Conservation (phyloP, 768 basidiomycete genomes). For the Leccinum longicurvipes region DNA sequence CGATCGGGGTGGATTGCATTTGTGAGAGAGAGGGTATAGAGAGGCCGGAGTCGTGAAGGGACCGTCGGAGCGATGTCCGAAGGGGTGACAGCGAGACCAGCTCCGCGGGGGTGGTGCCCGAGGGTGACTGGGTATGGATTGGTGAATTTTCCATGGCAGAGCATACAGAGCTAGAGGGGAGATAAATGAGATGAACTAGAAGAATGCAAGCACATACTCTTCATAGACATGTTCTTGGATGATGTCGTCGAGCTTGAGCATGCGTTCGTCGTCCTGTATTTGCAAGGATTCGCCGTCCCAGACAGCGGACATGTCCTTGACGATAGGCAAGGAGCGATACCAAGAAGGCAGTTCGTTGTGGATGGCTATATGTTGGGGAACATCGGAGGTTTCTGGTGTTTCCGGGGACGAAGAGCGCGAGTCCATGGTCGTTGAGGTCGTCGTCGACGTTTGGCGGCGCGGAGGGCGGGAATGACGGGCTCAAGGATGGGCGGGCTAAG, state of each 20-base stretch:
- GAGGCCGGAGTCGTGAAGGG: constrained; percentile 27
- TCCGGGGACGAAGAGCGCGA: constrained; percentile 73
- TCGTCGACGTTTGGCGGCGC: constrained; percentile 51
- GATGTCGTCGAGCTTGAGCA: constrained; percentile 69
- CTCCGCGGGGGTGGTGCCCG: constrained; percentile 36
- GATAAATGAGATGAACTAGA: background rate
- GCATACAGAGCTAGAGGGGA: constrained; percentile 12
- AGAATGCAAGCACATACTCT: constrained; percentile 46
- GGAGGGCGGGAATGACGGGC: constrained; percentile 6
- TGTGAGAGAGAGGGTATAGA: constrained; percentile 36
- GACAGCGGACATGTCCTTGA: constrained; percentile 38
- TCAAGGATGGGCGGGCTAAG: background rate
- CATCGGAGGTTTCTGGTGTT: constrained; percentile 64
- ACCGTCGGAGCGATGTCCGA: constrained; percentile 32
- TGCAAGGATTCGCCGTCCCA: constrained; percentile 45
- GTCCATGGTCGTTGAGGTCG: constrained; percentile 46
- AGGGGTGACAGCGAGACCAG: constrained; percentile 29
- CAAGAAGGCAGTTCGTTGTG: constrained; percentile 54
- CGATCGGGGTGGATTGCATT: constrained; percentile 53
- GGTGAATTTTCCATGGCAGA: constrained; percentile 19
- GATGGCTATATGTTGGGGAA: constrained; percentile 46
- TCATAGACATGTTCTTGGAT: constrained; percentile 74
- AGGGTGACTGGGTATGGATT: constrained; percentile 6
- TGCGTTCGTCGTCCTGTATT: constrained; percentile 51
- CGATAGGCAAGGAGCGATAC: constrained; percentile 48